Conservation (phyloP, 768 basidiomycete species). For the Dacryopinax primogenitus region DNA sequence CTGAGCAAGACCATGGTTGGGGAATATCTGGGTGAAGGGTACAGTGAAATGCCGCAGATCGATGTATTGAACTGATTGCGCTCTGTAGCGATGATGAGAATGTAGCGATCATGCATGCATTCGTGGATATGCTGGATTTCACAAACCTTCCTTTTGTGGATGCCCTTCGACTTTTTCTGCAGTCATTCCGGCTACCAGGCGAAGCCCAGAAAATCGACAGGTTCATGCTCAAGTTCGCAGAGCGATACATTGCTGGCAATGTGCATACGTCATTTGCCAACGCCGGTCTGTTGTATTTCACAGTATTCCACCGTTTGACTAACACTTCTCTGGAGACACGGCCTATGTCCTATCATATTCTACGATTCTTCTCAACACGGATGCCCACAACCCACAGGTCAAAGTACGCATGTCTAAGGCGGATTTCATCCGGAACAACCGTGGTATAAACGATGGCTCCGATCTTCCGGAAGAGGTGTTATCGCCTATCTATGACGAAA, state of each 20-base stretch:
- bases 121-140: conserved; percentile 87
- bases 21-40: conserved; percentile 97
- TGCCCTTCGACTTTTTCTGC: conserved; percentile 78
- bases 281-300: conserved; percentile 49
- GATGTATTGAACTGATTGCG: background rate
- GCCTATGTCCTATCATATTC: conserved; percentile 94
- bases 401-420: conserved; percentile 87
- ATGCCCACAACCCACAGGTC: conserved; percentile 88
- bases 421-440: conserved; percentile 89
- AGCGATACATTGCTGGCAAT: conserved; percentile 87
- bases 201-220: conserved; percentile 98
- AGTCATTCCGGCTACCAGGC: conserved; percentile 92
- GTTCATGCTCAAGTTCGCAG: conserved; percentile 97
- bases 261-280: conserved; percentile 76
- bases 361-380: conserved; percentile 91
- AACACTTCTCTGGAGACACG: conserved; percentile 42
- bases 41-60: conserved; percentile 23
- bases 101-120: conserved; percentile 91
- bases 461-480: conserved; percentile 82
- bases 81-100: conserved; percentile 66
- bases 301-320: background rate
- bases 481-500: conserved; percentile 73
- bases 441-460: conserved; percentile 84
- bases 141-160: conserved; percentile 69
- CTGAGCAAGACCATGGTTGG: conserved; percentile 93